Evolutionary conservation across 176 grass and related monocot genomes (phyloP).

Genomic region (Areca catechu): DNA sequence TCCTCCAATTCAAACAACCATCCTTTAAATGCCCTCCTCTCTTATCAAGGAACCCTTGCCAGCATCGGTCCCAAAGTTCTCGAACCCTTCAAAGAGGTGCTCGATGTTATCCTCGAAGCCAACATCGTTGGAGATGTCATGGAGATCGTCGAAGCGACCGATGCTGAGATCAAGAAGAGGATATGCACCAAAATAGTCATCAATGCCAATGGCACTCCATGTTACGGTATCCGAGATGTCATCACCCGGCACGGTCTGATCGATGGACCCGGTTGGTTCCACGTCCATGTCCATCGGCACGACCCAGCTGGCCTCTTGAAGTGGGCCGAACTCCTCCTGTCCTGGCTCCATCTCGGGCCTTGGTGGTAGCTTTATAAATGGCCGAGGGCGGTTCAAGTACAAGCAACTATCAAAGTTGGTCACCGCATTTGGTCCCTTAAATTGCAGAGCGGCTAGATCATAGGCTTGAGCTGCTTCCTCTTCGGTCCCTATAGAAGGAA

Average conservation of each 20-base stretch:
- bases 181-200: constrained; percentile 23
- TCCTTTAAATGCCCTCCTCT: constrained; percentile 6
- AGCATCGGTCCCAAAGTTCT: not conserved
- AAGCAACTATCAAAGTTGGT: constrained; percentile 21
- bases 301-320: not conserved
- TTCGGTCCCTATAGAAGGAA: constrained; percentile 11
- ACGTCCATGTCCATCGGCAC: no score
- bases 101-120: constrained; percentile 31
- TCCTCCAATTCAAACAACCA: constrained; percentile 6
- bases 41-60: constrained; percentile 5
- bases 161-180: constrained; percentile 6
- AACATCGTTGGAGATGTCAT: constrained; percentile 22
- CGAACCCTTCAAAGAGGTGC: constrained; percentile 30
- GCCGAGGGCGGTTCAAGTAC: constrained; percentile 12
- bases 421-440: constrained; percentile 7
- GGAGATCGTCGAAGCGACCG: constrained; percentile 13
- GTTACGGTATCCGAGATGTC: constrained; percentile 16
- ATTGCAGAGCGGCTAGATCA: constrained; percentile 19
- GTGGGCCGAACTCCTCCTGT: not conserved
- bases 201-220: constrained; percentile 35
- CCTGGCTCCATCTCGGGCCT: not conserved
- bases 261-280: not conserved
- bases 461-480: constrained; percentile 27
- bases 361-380: constrained; percentile 8
- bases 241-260: not conserved